These are phyloP conservation scores for Ottelia alismoides DNA, from an alignment of 106 monocot species.

Conservation along the genomic window DNA sequence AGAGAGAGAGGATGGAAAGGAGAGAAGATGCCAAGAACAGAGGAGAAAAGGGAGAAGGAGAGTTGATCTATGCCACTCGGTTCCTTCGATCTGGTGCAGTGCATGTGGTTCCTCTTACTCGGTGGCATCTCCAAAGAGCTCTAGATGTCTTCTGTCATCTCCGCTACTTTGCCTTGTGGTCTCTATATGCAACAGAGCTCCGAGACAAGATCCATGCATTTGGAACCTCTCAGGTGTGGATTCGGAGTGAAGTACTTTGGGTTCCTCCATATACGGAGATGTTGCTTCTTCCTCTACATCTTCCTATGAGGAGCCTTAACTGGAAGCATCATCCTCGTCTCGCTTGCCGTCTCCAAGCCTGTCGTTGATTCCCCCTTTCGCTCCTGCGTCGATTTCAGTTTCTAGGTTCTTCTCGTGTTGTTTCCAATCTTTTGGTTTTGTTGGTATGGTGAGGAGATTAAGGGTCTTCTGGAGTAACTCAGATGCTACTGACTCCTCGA, in stretches of 20 bases:
- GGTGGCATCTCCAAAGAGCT: background rate
- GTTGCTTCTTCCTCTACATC: slow-evolving; percentile 6
- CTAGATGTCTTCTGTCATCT: background rate
- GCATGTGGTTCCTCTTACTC: too few species aligned
- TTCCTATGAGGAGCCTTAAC: too few species aligned
- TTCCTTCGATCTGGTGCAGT: background rate
- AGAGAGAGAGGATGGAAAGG: too few species aligned
- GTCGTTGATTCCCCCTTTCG: background rate
- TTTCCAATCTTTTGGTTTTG: background rate
- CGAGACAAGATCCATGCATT: slow-evolving; percentile 12
- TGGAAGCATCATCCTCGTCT: too few species aligned
- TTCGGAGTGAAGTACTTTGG: slow-evolving; percentile 26
- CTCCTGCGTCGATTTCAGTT: background rate
- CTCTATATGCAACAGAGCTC: background rate
- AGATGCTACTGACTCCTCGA: slow-evolving; percentile 24
- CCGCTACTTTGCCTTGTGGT: too few species aligned
- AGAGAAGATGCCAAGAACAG: too few species aligned
- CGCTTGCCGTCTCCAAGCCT: too few species aligned
- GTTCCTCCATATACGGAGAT: slow-evolving; percentile 12
- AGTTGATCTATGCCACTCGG: slow-evolving; percentile 2
- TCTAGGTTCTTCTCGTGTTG: background rate
- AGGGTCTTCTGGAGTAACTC: slow-evolving; percentile 22
- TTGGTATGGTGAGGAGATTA: too few species aligned
- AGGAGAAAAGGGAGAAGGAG: too few species aligned
- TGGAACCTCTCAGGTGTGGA: slow-evolving; percentile 3